Evolutionary conservation across 768 basidiomycete genomes (phyloP), one percentile per base, ranked within the genome.

Genomic region (Podaxis mareebaensis): DNA sequence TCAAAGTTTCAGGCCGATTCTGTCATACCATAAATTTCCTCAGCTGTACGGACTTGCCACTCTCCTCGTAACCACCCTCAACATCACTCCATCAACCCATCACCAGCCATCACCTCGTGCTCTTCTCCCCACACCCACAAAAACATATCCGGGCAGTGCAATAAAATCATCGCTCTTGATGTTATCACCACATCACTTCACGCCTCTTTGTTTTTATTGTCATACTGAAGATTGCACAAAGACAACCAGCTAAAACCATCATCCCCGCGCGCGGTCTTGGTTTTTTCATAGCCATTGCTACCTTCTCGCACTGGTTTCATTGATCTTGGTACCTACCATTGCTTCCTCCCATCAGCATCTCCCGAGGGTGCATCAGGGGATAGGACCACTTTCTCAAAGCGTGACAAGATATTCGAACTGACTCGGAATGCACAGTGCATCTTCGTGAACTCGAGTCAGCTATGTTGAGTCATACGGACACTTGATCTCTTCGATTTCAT

Each of bases 321-420:
- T 22, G 40, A 58, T 60, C 49, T 52, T 26, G 13, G 11, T 49
- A 38, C 30, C 20, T 13, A 5, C 26, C 11, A 22, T 60, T 40
- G 36, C 28, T 42, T n/a, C 26, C 26, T 53, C 10, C 20, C 58
- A 60, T 60, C 59, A 60, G 15, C 59, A 28, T 52, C 58, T 51
- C 44, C 48, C 58, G 46, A 59, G 33, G 15, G 22, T 22, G 10
- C 30, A 59, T 17, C 15, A 51, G 20, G 1, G 58, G 38, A 8
- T 22, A 13, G 13, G 22, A 51, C 1, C 24, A 28, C 49, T 11
- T 51, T 8, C 22, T 51, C 49, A 15, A 51, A 17, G 49, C 38
- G 59, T 60, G 59, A 60, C 59, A 42, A 22, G 4, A 13, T 3
- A 15, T 24, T 40, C 59, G 49, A 60, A 52, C 56, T 36, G 42